A percentile compares a stretch with the other conserved stretches of the same genome.
These are phyloP conservation scores for Balansia obtecta DNA, from an alignment of 2,329 filamentous ascomycete species.

Conservation along the genomic window DNA sequence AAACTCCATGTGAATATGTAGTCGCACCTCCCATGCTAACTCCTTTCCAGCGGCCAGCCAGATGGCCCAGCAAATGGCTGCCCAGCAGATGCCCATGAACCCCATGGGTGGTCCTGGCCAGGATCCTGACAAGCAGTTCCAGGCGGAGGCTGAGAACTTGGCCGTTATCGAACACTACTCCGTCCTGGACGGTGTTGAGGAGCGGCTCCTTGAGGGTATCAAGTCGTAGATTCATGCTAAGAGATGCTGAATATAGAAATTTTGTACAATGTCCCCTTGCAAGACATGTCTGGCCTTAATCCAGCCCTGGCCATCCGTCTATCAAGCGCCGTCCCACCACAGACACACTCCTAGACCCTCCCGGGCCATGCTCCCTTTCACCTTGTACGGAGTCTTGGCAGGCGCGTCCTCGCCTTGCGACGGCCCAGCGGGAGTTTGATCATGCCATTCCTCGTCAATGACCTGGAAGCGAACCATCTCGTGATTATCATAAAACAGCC, in stretches of 20 bases:
- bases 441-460: slow-evolving; percentile 80
- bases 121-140: slow-evolving; percentile 91
- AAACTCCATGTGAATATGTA: background rate
- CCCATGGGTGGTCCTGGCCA: slow-evolving; percentile 79
- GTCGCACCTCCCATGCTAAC: slow-evolving; percentile 8
- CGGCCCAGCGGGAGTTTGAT: slow-evolving; percentile 65
- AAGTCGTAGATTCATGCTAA: slow-evolving; percentile 22
- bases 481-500: slow-evolving; percentile 79
- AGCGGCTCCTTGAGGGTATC: slow-evolving; percentile 56
- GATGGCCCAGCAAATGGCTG: slow-evolving; percentile 80
- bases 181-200: slow-evolving; percentile 78
- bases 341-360: slow-evolving; percentile 49
- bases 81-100: slow-evolving; percentile 35
- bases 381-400: slow-evolving; percentile 58
- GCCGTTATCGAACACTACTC: slow-evolving; percentile 91
- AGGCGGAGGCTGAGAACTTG: slow-evolving; percentile 85
- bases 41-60: slow-evolving; percentile 63
- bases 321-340: slow-evolving; percentile 43
- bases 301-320: slow-evolving; percentile 4
- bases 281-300: slow-evolving; percentile 2
- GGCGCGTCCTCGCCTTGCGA: slow-evolving; percentile 46
- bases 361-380: slow-evolving; percentile 52
- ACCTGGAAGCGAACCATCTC: slow-evolving; percentile 82
- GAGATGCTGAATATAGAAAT: slow-evolving; percentile 2
- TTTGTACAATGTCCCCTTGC: slow-evolving; percentile 10